phyloP scores from a whole-genome alignment of 352 stramenopile species.

The Globisporangium paddicum region DNA sequence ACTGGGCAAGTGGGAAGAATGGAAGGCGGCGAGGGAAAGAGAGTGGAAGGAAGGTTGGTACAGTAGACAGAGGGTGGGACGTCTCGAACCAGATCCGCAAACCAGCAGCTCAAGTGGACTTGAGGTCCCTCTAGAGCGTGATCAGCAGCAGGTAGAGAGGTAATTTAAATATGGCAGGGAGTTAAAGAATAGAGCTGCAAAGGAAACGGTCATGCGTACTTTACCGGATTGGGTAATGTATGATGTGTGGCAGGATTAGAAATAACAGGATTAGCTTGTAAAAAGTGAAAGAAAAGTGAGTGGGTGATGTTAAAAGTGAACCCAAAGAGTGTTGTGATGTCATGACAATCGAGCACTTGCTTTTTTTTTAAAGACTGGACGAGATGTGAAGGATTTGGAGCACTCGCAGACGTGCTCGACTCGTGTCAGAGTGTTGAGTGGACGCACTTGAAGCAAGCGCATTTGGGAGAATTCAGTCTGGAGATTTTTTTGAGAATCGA shows the following conservation, averaged over 20 bases:
- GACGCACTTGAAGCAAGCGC: no score
- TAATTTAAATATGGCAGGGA: neutral
- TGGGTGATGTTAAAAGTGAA: neutral
- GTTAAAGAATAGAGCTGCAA: no score
- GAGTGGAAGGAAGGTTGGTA: conserved; percentile 1
- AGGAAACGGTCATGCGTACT: neutral
- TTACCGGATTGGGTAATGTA: neutral
- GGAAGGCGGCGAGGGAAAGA: neutral
- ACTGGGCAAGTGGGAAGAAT: neutral
- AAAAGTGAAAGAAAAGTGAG: neutral
- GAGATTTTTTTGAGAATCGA: no score
- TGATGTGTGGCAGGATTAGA: neutral
- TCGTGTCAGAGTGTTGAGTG: neutral
- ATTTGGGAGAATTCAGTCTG: no score
- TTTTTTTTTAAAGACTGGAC: no score
- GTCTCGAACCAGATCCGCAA: neutral
- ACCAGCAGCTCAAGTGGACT: conserved; percentile 2
- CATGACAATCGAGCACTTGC: no score
- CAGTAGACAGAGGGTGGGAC: neutral
- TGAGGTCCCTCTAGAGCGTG: no score
- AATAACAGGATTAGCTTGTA: neutral
- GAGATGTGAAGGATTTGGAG: no score
- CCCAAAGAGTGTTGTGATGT: neutral
- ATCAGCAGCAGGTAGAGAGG: no score
- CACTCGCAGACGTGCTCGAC: no score